Conservation (phyloP, 805 yeast genomes). For the Kurtzmaniella fragi region DNA sequence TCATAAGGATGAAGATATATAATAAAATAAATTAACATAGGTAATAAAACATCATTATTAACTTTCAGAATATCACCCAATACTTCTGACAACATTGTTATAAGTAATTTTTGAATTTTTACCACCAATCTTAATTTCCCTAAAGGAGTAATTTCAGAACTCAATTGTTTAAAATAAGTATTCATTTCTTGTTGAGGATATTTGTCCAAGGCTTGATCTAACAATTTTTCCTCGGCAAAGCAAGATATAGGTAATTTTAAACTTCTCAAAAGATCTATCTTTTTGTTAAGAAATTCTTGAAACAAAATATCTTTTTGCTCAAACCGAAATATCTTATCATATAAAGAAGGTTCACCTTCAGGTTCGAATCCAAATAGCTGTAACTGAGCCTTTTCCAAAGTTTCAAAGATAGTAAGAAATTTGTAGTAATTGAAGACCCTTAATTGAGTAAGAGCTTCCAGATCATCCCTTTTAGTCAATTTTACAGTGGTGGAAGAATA, state of each 20-base stretch:
- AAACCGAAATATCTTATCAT: slow-evolving; percentile 35
- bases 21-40: slow-evolving; percentile 32
- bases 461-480: slow-evolving; percentile 31
- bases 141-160: slow-evolving; percentile 23
- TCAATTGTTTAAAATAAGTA: slow-evolving; percentile 13
- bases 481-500: slow-evolving; percentile 32
- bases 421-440: slow-evolving; percentile 39
- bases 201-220: slow-evolving; percentile 5
- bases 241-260: slow-evolving; percentile 22
- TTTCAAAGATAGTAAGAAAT: slow-evolving; percentile 26
- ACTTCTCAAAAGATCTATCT: slow-evolving; percentile 20
- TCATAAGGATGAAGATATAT: slow-evolving; percentile 19
- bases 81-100: slow-evolving; percentile 11
- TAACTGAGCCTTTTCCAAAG: slow-evolving; percentile 30
- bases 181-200: slow-evolving; percentile 10
- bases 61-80: slow-evolving; percentile 7
- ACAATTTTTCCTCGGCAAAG: slow-evolving; percentile 21
- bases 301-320: slow-evolving; percentile 32
- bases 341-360: slow-evolving; percentile 26
- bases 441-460: slow-evolving; percentile 32
- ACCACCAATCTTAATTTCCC: slow-evolving; percentile 27
- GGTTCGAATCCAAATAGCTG: slow-evolving; percentile 21
- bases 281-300: slow-evolving; percentile 32
- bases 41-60: slow-evolving; percentile 37
- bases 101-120: slow-evolving; percentile 26